Evolutionary conservation across 805 yeast genomes (phyloP).

Genomic region (Metschnikowia koreensis): DNA sequence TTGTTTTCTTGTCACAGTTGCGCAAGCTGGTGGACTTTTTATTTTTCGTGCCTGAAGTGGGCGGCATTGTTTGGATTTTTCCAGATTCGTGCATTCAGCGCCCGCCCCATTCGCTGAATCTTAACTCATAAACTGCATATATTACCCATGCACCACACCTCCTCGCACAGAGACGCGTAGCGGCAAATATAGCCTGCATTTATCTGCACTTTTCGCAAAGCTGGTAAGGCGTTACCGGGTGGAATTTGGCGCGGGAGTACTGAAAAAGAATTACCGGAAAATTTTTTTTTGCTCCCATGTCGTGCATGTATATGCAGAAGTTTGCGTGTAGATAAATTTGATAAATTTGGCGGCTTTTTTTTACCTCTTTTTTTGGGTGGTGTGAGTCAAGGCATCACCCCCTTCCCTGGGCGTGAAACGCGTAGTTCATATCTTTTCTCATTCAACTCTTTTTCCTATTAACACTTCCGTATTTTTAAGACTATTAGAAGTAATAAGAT

Average conservation of each 20-base stretch:
- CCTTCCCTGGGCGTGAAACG: too few relatives aligned
- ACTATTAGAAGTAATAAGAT: too few relatives aligned
- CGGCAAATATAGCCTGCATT: not conserved
- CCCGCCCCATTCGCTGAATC: not conserved
- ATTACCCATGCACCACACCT: not conserved
- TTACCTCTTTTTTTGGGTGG: too few relatives aligned
- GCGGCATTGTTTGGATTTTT: not conserved
- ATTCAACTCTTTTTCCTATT: too few relatives aligned
- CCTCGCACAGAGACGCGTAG: too few relatives aligned
- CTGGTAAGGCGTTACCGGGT: not conserved
- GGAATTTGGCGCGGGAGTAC: not conserved
- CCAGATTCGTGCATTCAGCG: not conserved
- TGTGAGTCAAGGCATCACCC: too few relatives aligned
- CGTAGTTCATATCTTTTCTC: too few relatives aligned
- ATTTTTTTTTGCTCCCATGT: not conserved
- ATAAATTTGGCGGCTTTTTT: not conserved
- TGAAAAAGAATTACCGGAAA: not conserved
- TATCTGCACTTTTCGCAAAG: not conserved
- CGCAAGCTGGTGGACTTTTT: not conserved
- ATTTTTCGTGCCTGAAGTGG: not conserved
- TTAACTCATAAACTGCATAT: too few relatives aligned
- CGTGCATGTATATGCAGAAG: not conserved
- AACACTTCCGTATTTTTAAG: too few relatives aligned
- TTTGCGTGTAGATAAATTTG: slow-evolving; percentile 4
- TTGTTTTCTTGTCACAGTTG: not conserved